A percentile compares a stretch with the other conserved stretches of the same genome.
phyloP scores from a whole-genome alignment of 192 early-diverging fungal genomes.

The Coemansia sp. region DNA sequence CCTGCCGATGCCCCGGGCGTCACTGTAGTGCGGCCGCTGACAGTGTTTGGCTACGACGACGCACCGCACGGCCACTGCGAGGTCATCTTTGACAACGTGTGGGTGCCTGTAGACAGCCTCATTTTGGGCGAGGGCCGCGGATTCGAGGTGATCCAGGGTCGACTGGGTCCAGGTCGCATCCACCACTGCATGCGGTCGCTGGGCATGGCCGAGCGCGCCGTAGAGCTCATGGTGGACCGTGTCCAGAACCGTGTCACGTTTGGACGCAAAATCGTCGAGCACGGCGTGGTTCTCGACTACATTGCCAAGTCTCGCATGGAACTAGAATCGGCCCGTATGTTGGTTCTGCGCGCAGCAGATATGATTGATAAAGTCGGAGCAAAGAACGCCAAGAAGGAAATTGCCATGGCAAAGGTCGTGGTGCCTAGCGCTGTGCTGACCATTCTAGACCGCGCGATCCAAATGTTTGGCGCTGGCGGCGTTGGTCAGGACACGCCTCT shows the following conservation, averaged over 20 bases:
- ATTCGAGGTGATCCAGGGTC: conserved; percentile 96
- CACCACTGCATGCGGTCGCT: conserved; percentile 98
- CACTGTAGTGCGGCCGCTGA: conserved; percentile 77
- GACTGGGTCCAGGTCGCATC: conserved; percentile 90
- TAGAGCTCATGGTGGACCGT: conserved; percentile 81
- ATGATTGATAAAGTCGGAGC: conserved; percentile 85
- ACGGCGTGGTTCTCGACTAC: conserved; percentile 77
- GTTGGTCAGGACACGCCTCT: conserved; percentile 81
- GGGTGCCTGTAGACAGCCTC: conserved; percentile 83
- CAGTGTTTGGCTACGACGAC: conserved; percentile 93
- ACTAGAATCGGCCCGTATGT: conserved; percentile 85
- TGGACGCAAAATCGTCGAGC: conserved; percentile 77
- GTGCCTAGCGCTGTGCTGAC: conserved; percentile 74
- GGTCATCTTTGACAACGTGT: conserved; percentile 84
- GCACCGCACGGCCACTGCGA: conserved; percentile 97
- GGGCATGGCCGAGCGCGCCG: conserved; percentile 87
- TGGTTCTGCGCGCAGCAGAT: conserved; percentile 90
- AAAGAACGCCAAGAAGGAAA: conserved; percentile 88
- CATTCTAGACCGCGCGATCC: conserved; percentile 90
- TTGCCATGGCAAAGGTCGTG: conserved; percentile 95
- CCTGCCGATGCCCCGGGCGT: conserved; percentile 82
- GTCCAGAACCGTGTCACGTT: conserved; percentile 85
- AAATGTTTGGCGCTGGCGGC: conserved; percentile 91
- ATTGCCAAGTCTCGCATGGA: conserved; percentile 87
- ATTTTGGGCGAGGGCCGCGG: conserved; percentile 95